Percentiles rank a stretch among this genome's conserved stretches.
phyloP scores from a whole-genome alignment of 352 stramenopile genomes.

The Phytophthora hybrid region DNA sequence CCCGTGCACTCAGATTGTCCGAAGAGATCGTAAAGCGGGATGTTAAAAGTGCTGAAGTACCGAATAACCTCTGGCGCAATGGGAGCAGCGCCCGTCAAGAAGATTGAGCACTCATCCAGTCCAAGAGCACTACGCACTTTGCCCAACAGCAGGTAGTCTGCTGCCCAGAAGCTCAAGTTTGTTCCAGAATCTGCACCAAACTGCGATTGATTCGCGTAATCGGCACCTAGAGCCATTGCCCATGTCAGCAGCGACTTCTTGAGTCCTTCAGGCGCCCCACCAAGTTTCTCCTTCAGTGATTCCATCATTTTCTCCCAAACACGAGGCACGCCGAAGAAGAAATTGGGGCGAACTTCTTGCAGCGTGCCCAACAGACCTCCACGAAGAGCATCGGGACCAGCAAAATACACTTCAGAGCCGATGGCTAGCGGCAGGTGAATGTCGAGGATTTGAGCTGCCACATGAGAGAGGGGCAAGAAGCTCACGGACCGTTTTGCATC shows the following conservation, averaged over 20 bases:
- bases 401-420: slow-evolving; percentile 80
- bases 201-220: slow-evolving; percentile 70
- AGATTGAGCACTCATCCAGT: slow-evolving; percentile 83
- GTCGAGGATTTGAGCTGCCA: slow-evolving; percentile 82
- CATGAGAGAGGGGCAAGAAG: slow-evolving; percentile 87
- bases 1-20: slow-evolving; percentile 94
- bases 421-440: slow-evolving; percentile 76
- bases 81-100: slow-evolving; percentile 87
- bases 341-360: slow-evolving; percentile 68
- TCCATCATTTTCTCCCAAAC: slow-evolving; percentile 92
- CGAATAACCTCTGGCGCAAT: slow-evolving; percentile 64
- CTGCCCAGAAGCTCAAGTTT: slow-evolving; percentile 80
- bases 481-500: slow-evolving; percentile 72
- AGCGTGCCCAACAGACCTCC: slow-evolving; percentile 71
- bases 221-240: slow-evolving; percentile 78
- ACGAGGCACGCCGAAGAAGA: slow-evolving; percentile 87
- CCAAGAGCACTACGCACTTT: slow-evolving; percentile 84
- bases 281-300: slow-evolving; percentile 64
- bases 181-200: slow-evolving; percentile 62
- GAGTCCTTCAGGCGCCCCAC: slow-evolving; percentile 46
- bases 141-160: slow-evolving; percentile 82
- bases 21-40: slow-evolving; percentile 93
- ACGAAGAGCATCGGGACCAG: slow-evolving; percentile 74
- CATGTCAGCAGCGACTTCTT: slow-evolving; percentile 88
- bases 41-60: slow-evolving; percentile 95